Evolutionary conservation across 2,329 filamentous ascomycete species (phyloP).

Genomic region (Venturia effusa): DNA sequence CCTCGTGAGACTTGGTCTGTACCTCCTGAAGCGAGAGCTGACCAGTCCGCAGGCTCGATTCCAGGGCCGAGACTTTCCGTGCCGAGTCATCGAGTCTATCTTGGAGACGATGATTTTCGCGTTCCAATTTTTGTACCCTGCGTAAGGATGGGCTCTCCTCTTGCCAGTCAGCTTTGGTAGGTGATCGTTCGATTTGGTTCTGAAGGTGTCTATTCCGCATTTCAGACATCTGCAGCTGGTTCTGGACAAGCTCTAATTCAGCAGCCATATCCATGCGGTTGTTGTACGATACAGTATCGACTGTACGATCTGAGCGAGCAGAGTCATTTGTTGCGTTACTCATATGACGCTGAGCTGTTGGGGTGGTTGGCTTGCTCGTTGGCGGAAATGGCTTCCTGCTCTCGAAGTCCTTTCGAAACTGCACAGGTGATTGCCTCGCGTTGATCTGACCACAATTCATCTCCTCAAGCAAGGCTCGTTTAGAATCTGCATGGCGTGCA

Average conservation of each 20-base stretch:
- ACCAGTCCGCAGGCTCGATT: slow-evolving; percentile 76
- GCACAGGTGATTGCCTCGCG: slow-evolving; percentile 51
- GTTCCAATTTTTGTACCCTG: slow-evolving; percentile 82
- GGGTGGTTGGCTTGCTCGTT: slow-evolving; percentile 49
- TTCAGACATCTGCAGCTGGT: slow-evolving; percentile 83
- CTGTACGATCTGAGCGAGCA: slow-evolving; percentile 70
- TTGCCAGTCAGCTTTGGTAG: slow-evolving; percentile 48
- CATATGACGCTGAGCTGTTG: slow-evolving; percentile 56
- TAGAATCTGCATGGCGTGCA: slow-evolving; percentile 47
- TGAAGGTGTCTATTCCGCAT: slow-evolving; percentile 94
- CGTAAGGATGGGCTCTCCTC: slow-evolving; percentile 71
- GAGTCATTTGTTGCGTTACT: slow-evolving; percentile 63
- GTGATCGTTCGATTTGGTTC: slow-evolving; percentile 68
- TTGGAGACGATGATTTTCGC: slow-evolving; percentile 82
- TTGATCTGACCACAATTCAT: slow-evolving; percentile 75
- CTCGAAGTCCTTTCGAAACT: slow-evolving; percentile 46
- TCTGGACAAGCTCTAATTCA: slow-evolving; percentile 85
- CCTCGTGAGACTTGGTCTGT: slow-evolving; percentile 86
- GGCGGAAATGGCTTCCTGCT: slow-evolving; percentile 57
- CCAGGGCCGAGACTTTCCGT: slow-evolving; percentile 81
- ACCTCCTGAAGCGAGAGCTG: slow-evolving; percentile 84
- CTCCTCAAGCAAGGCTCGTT: slow-evolving; percentile 73
- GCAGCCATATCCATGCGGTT: slow-evolving; percentile 83
- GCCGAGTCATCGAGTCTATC: slow-evolving; percentile 90
- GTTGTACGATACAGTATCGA: slow-evolving; percentile 74